Conservation (phyloP, 2,329 filamentous ascomycete species). For the Fusarium multiceps region DNA sequence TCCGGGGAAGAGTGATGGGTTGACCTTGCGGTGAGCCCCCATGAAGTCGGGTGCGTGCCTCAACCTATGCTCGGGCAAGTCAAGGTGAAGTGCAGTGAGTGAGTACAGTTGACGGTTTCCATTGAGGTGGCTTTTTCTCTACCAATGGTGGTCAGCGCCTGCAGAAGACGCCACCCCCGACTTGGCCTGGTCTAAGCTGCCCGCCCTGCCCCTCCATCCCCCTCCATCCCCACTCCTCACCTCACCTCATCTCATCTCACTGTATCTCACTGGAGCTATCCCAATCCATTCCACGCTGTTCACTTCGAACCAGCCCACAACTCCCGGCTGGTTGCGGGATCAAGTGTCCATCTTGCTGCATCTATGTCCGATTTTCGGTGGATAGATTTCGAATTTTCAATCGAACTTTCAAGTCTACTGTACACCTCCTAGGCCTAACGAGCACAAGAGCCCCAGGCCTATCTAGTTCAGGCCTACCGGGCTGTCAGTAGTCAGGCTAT, state of each 20-base stretch:
- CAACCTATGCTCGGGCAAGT: constrained; percentile 1
- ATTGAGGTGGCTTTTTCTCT: constrained; percentile 24
- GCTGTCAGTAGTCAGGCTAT: background rate
- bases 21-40: constrained; percentile 38
- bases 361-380: constrained; percentile 41
- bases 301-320: constrained; percentile 29
- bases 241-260: constrained; percentile 26
- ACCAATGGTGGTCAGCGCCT: constrained; percentile 40
- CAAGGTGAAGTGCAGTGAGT: constrained; percentile 24
- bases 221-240: constrained; percentile 23
- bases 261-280: constrained; percentile 23
- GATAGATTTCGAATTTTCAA: constrained; percentile 25
- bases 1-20: constrained; percentile 22
- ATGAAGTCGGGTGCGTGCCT: constrained; percentile 7
- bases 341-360: constrained; percentile 18
- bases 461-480: background rate
- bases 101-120: background rate
- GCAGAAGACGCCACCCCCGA: constrained; percentile 35
- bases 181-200: constrained; percentile 32
- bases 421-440: background rate
- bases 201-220: constrained; percentile 13
- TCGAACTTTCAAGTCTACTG: background rate
- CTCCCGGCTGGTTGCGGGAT: constrained; percentile 40
- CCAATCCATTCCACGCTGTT: constrained; percentile 18
- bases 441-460: background rate